These are phyloP conservation scores for Cystoderma amianthinum DNA, from an alignment of 768 basidiomycete genomes.

Conservation along the genomic window DNA sequence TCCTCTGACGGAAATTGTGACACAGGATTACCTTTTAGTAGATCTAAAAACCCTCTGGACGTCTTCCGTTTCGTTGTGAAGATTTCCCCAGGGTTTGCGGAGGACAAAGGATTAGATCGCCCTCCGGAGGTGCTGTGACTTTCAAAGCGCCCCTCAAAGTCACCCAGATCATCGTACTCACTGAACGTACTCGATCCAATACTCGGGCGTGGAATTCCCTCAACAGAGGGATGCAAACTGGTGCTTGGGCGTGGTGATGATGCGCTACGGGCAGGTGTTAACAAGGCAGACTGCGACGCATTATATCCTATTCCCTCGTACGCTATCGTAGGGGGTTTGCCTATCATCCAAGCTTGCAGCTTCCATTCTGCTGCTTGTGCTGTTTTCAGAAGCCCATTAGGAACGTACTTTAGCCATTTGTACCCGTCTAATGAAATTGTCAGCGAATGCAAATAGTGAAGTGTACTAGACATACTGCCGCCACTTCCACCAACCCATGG, in stretches of 20 bases:
- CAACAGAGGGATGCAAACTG: slow-evolving; percentile 22
- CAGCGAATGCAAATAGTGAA: slow-evolving; percentile 1
- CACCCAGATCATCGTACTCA: slow-evolving; percentile 82
- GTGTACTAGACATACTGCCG: slow-evolving; percentile 50
- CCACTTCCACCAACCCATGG: slow-evolving; percentile 96
- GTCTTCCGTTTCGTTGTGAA: slow-evolving; percentile 42
- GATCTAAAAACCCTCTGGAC: slow-evolving; percentile 62
- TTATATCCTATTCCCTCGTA: slow-evolving; percentile 86
- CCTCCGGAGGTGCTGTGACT: slow-evolving; percentile 69
- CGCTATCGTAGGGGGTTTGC: slow-evolving; percentile 83
- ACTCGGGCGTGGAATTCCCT: slow-evolving; percentile 55
- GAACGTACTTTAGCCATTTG: slow-evolving; percentile 96
- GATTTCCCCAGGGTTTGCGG: slow-evolving; percentile 25
- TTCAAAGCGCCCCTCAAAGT: slow-evolving; percentile 84
- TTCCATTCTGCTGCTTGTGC: slow-evolving; percentile 98
- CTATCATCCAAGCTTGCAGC: slow-evolving; percentile 94
- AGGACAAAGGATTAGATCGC: slow-evolving; percentile 17
- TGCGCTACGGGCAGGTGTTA: slow-evolving; percentile 13
- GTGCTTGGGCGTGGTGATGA: slow-evolving; percentile 21
- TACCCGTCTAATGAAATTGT: slow-evolving; percentile 56
- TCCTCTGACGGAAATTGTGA: slow-evolving; percentile 37
- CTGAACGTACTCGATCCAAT: slow-evolving; percentile 69
- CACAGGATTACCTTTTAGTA: slow-evolving; percentile 43
- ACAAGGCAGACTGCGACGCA: slow-evolving; percentile 22
- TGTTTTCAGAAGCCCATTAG: slow-evolving; percentile 86